A percentile compares a stretch with the other conserved stretches of the same genome.
phyloP scores from a whole-genome alignment of 768 basidiomycete genomes.

The Mycena capillaripes region DNA sequence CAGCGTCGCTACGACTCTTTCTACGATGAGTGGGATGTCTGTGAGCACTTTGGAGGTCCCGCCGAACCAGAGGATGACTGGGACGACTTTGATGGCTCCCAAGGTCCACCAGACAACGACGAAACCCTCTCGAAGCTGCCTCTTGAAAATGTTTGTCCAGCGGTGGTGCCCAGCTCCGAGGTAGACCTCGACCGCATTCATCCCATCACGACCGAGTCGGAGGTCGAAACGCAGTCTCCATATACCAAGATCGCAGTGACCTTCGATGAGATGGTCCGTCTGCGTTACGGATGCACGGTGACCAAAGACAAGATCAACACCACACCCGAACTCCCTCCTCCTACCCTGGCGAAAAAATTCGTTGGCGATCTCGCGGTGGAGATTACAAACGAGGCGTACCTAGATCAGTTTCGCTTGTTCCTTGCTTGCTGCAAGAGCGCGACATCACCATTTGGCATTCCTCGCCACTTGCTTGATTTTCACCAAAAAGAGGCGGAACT shows the following conservation, averaged over 20 bases:
- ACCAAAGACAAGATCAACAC: neutral
- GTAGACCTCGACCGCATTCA: neutral
- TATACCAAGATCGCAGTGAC: neutral
- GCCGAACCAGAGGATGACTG: neutral
- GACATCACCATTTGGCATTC: neutral
- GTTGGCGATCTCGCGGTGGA: neutral
- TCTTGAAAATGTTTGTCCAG: neutral
- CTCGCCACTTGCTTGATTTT: neutral
- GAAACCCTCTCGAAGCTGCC: neutral
- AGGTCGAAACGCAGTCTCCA: too few species aligned
- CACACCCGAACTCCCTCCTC: neutral
- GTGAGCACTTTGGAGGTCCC: neutral
- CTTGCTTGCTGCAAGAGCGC: neutral
- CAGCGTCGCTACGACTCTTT: slow-evolving; percentile 13
- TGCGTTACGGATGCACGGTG: neutral
- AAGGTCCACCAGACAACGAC: neutral
- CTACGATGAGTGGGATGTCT: slow-evolving; percentile 16
- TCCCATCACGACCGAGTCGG: neutral
- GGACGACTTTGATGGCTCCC: neutral
- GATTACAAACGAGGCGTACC: neutral
- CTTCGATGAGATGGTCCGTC: neutral
- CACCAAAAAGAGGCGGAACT: neutral
- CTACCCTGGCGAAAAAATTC: neutral
- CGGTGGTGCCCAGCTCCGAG: neutral
- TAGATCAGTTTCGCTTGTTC: neutral